Evolutionary conservation across 495 filamentous ascomycete genomes (phyloP).

Genomic region (Thozetella sp.): DNA sequence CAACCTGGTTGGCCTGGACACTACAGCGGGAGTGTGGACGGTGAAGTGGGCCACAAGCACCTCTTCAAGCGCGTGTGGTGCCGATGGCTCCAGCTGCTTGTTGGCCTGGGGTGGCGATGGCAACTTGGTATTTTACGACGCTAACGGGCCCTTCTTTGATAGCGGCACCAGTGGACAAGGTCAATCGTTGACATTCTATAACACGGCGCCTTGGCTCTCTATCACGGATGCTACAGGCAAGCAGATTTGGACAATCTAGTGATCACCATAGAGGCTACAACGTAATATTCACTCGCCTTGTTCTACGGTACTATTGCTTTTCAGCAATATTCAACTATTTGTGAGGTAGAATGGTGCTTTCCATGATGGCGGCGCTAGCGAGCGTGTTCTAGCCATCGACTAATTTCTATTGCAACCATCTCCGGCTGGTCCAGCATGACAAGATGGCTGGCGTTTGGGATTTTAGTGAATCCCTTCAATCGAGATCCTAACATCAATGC

Average conservation of each 20-base stretch:
- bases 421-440: conserved; percentile 1
- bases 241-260: conserved; percentile 11
- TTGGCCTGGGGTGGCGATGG: conserved; percentile 5
- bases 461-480: background rate
- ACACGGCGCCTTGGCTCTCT: conserved; percentile 9
- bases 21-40: conserved; percentile 9
- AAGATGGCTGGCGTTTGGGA: background rate
- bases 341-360: too few relatives aligned
- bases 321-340: too few relatives aligned
- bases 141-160: conserved; percentile 8
- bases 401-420: background rate
- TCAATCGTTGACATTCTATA: conserved; percentile 2
- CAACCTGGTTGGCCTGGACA: conserved; percentile 16
- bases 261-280: background rate
- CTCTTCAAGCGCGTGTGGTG: conserved; percentile 6
- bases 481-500: background rate
- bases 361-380: too few relatives aligned
- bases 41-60: conserved; percentile 11
- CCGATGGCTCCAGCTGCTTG: conserved; percentile 5
- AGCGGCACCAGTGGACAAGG: conserved; percentile 9
- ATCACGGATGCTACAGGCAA: conserved; percentile 5
- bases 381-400: background rate
- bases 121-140: conserved; percentile 7
- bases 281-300: too few relatives aligned
- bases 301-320: too few relatives aligned